Base-by-base conservation (phyloP, 176 grass and related monocot species). In the Urochloa ruziziensis region DNA sequence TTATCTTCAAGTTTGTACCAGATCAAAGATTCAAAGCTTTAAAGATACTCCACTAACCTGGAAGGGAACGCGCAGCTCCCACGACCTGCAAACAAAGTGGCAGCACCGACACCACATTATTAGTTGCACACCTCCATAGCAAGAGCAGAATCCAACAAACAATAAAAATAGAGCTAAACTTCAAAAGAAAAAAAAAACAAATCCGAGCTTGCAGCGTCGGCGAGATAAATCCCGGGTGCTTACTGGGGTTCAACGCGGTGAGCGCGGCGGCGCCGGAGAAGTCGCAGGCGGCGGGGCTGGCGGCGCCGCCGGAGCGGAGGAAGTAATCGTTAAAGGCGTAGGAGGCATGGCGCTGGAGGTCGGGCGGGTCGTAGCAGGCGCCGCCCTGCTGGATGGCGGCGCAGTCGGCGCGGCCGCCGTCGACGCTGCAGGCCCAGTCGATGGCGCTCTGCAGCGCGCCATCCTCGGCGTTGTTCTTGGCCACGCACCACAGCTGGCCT, bases 321-420 rank as follows among this genome's bases (percentile, higher is more conserved):
- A 88, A 92, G 90, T 90, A 94, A 79, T 88, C 82, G 82, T 94
- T 94, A 87, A 94, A 92, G 69, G 90, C 84, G 87, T 85, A 94
- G 79, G 90, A 94, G 67, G 87, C 87, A 69, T 74, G 90, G 10
- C 65, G 86, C 66, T 90, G 90, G 74, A 92, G 83, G 87, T 92
- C 87, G 3, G 71, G 61, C 17, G 90, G 93, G n/a, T 94, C 70
- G 87, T 49, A 92, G 85, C 93, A 88, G 48, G 69, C 62, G 69
- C 90, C 93, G 49, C 87, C 87, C 74, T 85, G 85, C 79, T 92
- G 85, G 82, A 94, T 92, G 60, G 93, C 78, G 37, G 70, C 63
- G 79, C 93, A 94, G 64, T 94, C 93, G 39, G 90, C 82, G 6
- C 71, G 47, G 29, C 87, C 87, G 70, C 90, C 87, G 24, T 30